Percentiles rank a stretch among this genome's conserved stretches.
phyloP scores from a whole-genome alignment of 2,329 filamentous ascomycete species.

The Fusarium pseudonygamai region DNA sequence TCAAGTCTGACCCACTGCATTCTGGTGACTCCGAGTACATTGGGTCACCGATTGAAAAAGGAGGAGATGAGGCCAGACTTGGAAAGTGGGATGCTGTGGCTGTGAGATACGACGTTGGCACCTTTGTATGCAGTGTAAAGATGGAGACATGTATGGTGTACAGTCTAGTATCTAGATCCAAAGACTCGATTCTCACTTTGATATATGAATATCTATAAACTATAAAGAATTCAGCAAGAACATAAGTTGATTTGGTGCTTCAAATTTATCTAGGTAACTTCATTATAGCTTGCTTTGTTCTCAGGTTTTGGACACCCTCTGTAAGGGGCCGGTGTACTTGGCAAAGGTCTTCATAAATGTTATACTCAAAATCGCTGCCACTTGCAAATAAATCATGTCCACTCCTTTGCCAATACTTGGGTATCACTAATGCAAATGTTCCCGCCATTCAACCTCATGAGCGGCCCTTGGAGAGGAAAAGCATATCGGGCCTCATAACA shows the following conservation, averaged over 20 bases:
- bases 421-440: slow-evolving; percentile 34
- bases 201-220: background rate
- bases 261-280: no score
- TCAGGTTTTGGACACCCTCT: background rate
- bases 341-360: background rate
- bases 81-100: background rate
- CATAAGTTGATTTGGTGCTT: background rate
- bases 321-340: background rate
- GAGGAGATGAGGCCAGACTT: background rate
- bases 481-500: background rate
- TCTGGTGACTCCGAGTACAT: slow-evolving; percentile 6
- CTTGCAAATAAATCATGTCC: background rate
- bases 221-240: no score
- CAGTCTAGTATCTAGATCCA: background rate
- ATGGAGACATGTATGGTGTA: background rate
- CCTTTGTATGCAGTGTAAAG: background rate
- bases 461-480: background rate
- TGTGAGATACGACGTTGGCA: background rate
- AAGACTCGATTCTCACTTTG: background rate
- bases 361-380: background rate
- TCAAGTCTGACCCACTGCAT: slow-evolving; percentile 16
- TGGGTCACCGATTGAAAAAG: background rate
- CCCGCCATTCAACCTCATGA: background rate
- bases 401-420: slow-evolving; percentile 32
- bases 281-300: background rate